Percentiles rank a stretch among this genome's conserved stretches.
Conservation (phyloP, 805 yeast species). For the Candida oleophila region DNA sequence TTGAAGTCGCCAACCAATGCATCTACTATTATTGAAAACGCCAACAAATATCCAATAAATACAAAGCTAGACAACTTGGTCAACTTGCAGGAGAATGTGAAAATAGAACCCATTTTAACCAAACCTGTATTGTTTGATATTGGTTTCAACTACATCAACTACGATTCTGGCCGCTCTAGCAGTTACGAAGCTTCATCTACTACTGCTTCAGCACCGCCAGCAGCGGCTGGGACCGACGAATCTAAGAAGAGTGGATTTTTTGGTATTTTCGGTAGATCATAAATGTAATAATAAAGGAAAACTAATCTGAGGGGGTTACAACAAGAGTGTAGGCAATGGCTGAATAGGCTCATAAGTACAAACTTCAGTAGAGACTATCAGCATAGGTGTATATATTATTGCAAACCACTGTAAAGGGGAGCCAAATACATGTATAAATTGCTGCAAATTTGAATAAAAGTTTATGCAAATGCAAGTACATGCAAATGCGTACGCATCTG, state of each 20-base stretch:
- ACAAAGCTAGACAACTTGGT: slow-evolving; percentile 20
- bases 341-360: no score
- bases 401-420: no score
- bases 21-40: slow-evolving; percentile 44
- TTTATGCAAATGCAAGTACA: neutral
- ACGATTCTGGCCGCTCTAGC: slow-evolving; percentile 29
- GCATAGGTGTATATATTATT: no score
- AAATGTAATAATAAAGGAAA: neutral
- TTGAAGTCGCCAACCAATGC: slow-evolving; percentile 9
- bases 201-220: slow-evolving; percentile 10
- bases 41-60: slow-evolving; percentile 35
- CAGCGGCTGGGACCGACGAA: slow-evolving; percentile 19
- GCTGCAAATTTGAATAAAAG: no score
- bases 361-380: no score
- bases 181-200: slow-evolving; percentile 5
- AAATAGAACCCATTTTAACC: slow-evolving; percentile 59
- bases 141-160: slow-evolving; percentile 78
- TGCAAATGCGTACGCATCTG: no score
- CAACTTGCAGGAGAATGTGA: slow-evolving; percentile 20
- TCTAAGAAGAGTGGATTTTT: slow-evolving; percentile 61
- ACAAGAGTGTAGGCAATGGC: no score
- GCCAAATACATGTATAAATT: no score
- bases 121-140: slow-evolving; percentile 92
- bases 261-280: slow-evolving; percentile 63
- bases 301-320: no score